Conservation (phyloP, 352 stramenopile species). For the Bremia lactucae region DNA sequence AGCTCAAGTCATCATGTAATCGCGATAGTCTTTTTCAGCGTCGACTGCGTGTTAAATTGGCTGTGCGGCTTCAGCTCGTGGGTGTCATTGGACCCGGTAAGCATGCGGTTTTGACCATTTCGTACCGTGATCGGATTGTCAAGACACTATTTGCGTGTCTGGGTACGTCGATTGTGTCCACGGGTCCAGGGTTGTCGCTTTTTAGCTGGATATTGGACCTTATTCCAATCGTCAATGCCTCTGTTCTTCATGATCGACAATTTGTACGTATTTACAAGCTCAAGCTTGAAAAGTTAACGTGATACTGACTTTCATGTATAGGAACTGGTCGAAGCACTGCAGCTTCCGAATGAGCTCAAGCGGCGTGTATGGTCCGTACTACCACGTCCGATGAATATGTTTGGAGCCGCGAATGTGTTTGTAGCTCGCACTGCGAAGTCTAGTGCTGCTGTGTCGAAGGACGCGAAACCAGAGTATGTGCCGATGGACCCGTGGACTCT, state of each 20-base stretch:
- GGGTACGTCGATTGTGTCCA: slow-evolving; percentile 49
- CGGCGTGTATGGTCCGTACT: slow-evolving; percentile 61
- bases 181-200: slow-evolving; percentile 50
- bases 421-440: slow-evolving; percentile 10
- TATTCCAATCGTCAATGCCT: slow-evolving; percentile 65
- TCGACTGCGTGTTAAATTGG: slow-evolving; percentile 60
- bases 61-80: slow-evolving; percentile 67
- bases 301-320: slow-evolving; percentile 19
- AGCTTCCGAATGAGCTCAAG: slow-evolving; percentile 48
- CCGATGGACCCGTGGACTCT: slow-evolving; percentile 68
- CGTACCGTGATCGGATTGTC: slow-evolving; percentile 75
- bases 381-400: slow-evolving; percentile 33
- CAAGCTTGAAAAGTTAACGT: no score
- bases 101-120: slow-evolving; percentile 68
- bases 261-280: slow-evolving; percentile 57
- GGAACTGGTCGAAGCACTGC: slow-evolving; percentile 58
- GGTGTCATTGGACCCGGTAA: slow-evolving; percentile 63
- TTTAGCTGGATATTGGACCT: slow-evolving; percentile 85
- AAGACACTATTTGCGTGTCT: slow-evolving; percentile 74
- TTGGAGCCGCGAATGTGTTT: slow-evolving; percentile 20
- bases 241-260: slow-evolving; percentile 62
- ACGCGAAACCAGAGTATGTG: slow-evolving; percentile 16
- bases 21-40: slow-evolving; percentile 28
- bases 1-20: slow-evolving; percentile 3
- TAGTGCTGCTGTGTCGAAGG: slow-evolving; percentile 17